Evolutionary conservation across 1,139 yeast species (phyloP).

Genomic region (Geotrichum cucujoidarum): DNA sequence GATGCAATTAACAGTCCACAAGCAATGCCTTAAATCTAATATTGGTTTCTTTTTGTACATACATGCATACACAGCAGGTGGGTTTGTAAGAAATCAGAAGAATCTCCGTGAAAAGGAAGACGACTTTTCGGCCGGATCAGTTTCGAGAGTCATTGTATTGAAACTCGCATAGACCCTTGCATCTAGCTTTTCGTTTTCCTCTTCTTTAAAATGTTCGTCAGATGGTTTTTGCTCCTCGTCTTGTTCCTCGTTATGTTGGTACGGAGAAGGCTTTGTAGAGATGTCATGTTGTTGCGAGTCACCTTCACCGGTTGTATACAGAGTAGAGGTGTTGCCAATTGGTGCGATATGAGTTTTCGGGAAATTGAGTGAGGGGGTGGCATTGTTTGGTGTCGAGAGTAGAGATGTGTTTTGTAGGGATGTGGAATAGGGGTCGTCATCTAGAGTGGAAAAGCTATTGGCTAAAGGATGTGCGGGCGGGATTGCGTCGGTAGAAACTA

Average conservation of each 20-base stretch:
- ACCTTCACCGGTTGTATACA: slow-evolving; percentile 4
- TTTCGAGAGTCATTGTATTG: slow-evolving; percentile 15
- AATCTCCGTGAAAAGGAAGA: slow-evolving; percentile 14
- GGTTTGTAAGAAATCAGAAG: background rate
- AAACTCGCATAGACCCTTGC: slow-evolving; percentile 18
- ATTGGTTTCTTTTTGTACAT: background rate
- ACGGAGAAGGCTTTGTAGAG: background rate
- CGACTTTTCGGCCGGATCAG: background rate
- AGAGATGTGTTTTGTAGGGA: background rate
- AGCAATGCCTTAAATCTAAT: background rate
- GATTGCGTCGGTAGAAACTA: background rate
- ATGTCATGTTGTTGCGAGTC: too few species aligned
- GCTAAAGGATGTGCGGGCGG: background rate
- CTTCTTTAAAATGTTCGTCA: background rate
- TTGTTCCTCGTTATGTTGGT: too few species aligned
- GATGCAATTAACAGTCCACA: background rate
- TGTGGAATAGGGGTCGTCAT: slow-evolving; percentile 1
- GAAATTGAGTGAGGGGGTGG: background rate
- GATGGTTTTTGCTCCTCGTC: background rate
- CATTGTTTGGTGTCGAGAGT: background rate
- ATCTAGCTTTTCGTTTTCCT: slow-evolving; percentile 10
- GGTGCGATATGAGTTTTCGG: slow-evolving; percentile 11
- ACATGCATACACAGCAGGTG: background rate
- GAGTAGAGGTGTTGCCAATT: slow-evolving; percentile 2
- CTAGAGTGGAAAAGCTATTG: background rate